Conservation (phyloP, 2,329 filamentous ascomycete species). For the Zasmidium angulare region DNA sequence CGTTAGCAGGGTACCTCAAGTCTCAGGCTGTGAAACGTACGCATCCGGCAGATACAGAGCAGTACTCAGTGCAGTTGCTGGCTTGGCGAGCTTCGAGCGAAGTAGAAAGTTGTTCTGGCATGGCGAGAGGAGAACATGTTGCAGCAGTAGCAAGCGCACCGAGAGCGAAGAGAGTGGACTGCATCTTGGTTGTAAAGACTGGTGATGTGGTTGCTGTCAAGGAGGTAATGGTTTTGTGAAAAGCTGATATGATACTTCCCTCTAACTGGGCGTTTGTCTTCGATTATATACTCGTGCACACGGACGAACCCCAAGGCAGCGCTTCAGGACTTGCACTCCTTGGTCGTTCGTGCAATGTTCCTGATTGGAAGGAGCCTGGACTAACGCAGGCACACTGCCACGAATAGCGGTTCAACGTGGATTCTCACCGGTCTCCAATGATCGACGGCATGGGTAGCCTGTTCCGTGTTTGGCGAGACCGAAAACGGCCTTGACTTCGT, state of each 20-base stretch:
- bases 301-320: too few relatives aligned
- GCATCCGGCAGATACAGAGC: conserved; percentile 21
- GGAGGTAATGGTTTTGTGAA: background rate
- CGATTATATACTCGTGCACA: too few relatives aligned
- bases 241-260: background rate
- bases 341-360: background rate
- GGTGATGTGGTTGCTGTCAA: background rate
- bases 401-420: background rate
- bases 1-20: background rate
- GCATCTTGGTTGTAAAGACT: conserved; percentile 13
- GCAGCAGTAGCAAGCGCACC: conserved; percentile 17
- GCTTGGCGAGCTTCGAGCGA: conserved; percentile 14
- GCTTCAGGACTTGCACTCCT: too few relatives aligned
- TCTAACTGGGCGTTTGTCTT: too few relatives aligned
- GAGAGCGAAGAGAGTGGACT: conserved; percentile 20
- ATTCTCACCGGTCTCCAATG: conserved; percentile 6
- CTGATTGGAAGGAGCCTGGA: conserved; percentile 18
- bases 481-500: background rate
- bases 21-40: conserved; percentile 1
- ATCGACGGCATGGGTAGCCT: conserved; percentile 20
- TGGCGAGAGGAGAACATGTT: conserved; percentile 16
- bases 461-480: background rate
- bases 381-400: conserved; percentile 5
- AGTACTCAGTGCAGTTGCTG: conserved; percentile 25
- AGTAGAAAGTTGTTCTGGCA: conserved; percentile 13